Base-by-base conservation (phyloP, 768 basidiomycete species). In the Xerocomellus intermedius region DNA sequence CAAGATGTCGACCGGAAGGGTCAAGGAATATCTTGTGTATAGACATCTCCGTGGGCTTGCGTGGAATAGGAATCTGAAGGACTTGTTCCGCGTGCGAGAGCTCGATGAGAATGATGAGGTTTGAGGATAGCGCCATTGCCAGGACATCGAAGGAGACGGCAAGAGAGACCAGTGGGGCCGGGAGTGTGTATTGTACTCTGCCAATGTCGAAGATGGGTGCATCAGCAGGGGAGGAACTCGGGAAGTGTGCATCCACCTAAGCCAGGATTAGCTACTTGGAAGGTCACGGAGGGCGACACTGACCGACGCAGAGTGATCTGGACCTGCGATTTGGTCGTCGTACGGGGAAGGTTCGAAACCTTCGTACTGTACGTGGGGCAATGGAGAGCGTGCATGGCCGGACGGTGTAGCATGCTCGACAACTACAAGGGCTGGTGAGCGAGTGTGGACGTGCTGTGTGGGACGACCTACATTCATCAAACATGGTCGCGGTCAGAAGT, bases 21-120 rank as follows among this genome's bases (percentile, higher is more conserved):
- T 98, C 95, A 68, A 91, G 82, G 73, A 94, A 98, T 49, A 98
- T 73, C 66, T 88, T 88, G 75, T 87, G 74, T 44, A 98, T 84
- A 8, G 80, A 77, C 77, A 91, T 82, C 56, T 93, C 89, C n/a
- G 78, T 74, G 1, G 82, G 79, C 69, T 90, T 91, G 55, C 85
- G 80, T 19, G 85, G 84, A 55, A 91, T 86, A 43, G 79, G 86
- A 13, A 98, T 80, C 65, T 88, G 89, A 59, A 89, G 74, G 44
- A 98, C 86, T 65, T 93, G 90, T 64, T 95, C 92, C 0, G 93
- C 83, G 50, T 86, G 86, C 13, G 88, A 83, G 44, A 99, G 81
- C 68, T 97, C 94, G 62, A 99, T 95, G 60, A 96, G 82, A 46
- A 94, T 84, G 43, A 98, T 78, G 32, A 81, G 66, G 65, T 94